These are phyloP conservation scores for Cryomyces antarcticus DNA, from an alignment of 495 filamentous ascomycete species.

Conservation along the genomic window DNA sequence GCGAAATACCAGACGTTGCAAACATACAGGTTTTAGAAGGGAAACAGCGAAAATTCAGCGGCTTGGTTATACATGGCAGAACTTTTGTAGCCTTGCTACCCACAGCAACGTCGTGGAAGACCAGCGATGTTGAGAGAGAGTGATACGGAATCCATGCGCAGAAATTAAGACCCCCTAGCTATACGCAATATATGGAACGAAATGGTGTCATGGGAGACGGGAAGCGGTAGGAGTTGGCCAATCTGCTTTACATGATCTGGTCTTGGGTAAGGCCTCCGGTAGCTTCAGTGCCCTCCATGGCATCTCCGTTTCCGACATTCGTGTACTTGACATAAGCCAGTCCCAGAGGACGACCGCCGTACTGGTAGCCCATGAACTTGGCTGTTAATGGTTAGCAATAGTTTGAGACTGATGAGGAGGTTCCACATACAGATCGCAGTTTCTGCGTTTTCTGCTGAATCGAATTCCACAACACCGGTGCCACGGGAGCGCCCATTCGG, in stretches of 20 bases:
- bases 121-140: too few species aligned
- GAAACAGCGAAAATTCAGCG: too few species aligned
- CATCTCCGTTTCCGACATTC: slow-evolving; percentile 41
- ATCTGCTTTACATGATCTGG: slow-evolving; percentile 67
- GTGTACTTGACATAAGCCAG: slow-evolving; percentile 83
- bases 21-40: too few species aligned
- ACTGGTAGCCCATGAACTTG: slow-evolving; percentile 95
- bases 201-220: too few species aligned
- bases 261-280: slow-evolving; percentile 70
- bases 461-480: slow-evolving; percentile 88
- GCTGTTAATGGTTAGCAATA: slow-evolving; percentile 23
- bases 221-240: too few species aligned
- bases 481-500: slow-evolving; percentile 87
- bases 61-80: too few species aligned
- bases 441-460: slow-evolving; percentile 62
- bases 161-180: too few species aligned
- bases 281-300: slow-evolving; percentile 61
- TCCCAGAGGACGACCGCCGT: slow-evolving; percentile 84
- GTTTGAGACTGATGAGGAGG: background rate
- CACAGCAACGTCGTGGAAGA: too few species aligned
- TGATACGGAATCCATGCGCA: too few species aligned
- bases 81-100: too few species aligned
- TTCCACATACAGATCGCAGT: slow-evolving; percentile 54
- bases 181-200: too few species aligned
- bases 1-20: too few species aligned